phyloP scores from a whole-genome alignment of 2,329 filamentous ascomycete species.

The Fusarium denticulatum region DNA sequence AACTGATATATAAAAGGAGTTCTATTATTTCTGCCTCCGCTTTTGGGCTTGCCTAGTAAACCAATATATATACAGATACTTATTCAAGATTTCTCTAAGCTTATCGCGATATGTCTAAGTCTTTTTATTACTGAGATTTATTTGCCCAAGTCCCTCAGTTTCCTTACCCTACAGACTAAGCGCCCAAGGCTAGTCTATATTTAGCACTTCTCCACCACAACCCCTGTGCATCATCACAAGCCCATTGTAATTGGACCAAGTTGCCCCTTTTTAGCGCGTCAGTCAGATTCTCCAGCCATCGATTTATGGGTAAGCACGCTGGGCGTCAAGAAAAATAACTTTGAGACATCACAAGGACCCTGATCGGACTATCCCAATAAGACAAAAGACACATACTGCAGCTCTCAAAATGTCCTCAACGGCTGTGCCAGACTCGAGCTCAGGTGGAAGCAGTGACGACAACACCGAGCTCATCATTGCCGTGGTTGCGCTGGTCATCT shows the following conservation, averaged over 20 bases:
- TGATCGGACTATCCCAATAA: neutral
- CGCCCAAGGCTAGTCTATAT: neutral
- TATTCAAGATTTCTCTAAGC: neutral
- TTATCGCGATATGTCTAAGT: neutral
- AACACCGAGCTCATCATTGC: conserved; percentile 47
- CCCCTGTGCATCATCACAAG: neutral
- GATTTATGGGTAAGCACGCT: neutral
- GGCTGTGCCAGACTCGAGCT: neutral
- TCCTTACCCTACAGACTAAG: neutral
- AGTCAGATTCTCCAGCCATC: neutral
- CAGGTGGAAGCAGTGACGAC: neutral
- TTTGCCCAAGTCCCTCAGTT: too few species aligned
- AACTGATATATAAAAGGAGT: too few species aligned
- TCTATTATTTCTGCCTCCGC: too few species aligned
- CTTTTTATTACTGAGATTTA: neutral
- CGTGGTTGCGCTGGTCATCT: conserved; percentile 53
- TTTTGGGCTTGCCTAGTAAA: too few species aligned
- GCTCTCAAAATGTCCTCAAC: conserved; percentile 1
- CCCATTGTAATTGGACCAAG: neutral
- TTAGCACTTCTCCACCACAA: neutral
- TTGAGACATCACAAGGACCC: neutral
- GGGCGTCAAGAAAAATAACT: neutral
- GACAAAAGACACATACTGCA: too few species aligned
- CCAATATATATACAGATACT: too few species aligned
- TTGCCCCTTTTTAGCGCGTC: neutral